A percentile compares a stretch with the other conserved stretches of the same genome.
phyloP scores from a whole-genome alignment of 2,329 filamentous ascomycete species.

The Penicillium sp. region DNA sequence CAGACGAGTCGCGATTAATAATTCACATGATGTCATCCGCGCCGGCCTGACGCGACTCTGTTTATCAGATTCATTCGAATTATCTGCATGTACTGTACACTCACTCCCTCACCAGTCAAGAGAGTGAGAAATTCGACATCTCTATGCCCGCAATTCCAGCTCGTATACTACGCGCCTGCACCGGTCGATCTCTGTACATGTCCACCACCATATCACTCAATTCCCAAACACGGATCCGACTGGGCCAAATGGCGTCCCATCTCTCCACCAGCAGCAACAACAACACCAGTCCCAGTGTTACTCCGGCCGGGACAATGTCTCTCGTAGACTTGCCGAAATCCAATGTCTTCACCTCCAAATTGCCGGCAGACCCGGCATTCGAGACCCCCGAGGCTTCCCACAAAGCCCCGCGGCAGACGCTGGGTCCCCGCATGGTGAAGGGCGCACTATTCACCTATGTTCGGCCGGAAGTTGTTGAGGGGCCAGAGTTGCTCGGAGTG shows the following conservation, averaged over 20 bases:
- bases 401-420: conserved; percentile 74
- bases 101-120: neutral
- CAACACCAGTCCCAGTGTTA: neutral
- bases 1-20: conserved; percentile 24
- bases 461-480: conserved; percentile 73
- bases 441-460: conserved; percentile 90
- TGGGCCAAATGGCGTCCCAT: conserved; percentile 55
- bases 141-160: conserved; percentile 13
- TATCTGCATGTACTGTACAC: neutral
- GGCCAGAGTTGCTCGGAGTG: conserved; percentile 80
- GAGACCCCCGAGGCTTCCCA: conserved; percentile 84
- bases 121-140: neutral
- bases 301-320: conserved; percentile 38
- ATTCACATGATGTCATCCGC: conserved; percentile 30
- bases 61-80: conserved; percentile 12
- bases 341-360: conserved; percentile 67
- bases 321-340: conserved; percentile 65
- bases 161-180: conserved; percentile 16
- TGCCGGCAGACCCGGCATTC: conserved; percentile 78
- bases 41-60: conserved; percentile 1
- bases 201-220: conserved; percentile 26
- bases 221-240: conserved; percentile 34
- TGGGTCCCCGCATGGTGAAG: conserved; percentile 82
- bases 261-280: conserved; percentile 38
- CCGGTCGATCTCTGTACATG: conserved; percentile 34